Evolutionary conservation across 129 eudicot genomes (phyloP).

Genomic region (carrot (Daucus carota)): DH1_v3.0 NC_030385.2:14246501-14247000

Average conservation of each 20-base stretch:
- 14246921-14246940: constrained; percentile 31
- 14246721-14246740: constrained; percentile 51
- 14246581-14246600: constrained; percentile 59
- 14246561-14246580: constrained; percentile 76
- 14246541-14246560: constrained; percentile 91
- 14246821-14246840: constrained; percentile 56
- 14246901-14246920: constrained; percentile 48
- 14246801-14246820: constrained; percentile 47
- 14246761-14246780: constrained; percentile 44
- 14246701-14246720: constrained; percentile 47
- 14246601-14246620: constrained; percentile 63
- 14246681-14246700: constrained; percentile 52
- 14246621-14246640: constrained; percentile 41
- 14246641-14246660: constrained; percentile 39
- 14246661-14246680: constrained; percentile 42
- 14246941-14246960: constrained; percentile 55
- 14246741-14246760: constrained; percentile 51
- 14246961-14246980: constrained; percentile 67
- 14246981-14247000: constrained; percentile 60
- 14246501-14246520: constrained; percentile 61
- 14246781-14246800: constrained; percentile 55
- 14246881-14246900: constrained; percentile 30
- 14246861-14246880: constrained; percentile 21
- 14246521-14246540: constrained; percentile 74
- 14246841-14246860: constrained; percentile 53